Evolutionary conservation across 495 filamentous ascomycete species (phyloP), one percentile per base, ranked within the genome.

Genomic region (Penicillium coffeae): DNA sequence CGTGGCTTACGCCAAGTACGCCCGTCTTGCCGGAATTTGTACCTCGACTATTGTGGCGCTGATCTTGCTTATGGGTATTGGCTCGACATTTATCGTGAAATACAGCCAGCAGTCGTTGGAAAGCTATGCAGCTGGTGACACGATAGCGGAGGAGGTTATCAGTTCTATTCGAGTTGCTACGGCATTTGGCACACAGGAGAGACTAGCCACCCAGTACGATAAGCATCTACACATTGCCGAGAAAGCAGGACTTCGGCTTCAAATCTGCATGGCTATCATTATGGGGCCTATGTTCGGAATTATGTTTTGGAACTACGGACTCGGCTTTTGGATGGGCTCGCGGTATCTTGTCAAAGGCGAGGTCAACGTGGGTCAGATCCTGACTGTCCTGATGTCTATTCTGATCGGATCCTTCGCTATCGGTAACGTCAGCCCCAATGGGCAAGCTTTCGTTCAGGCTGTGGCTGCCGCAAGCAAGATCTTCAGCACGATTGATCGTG

Each of bases 281-380:
- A 71, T 79, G 15, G 82, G 83, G 1, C 51, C 80, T 16, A 58
- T 86, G 20, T 86, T 83, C 51, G 85, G 85, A 44, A 77, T 84
- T 50, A 78, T 77, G 7, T 84, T 78, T 51, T 71, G 76, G 2
- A 81, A 77, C 9, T 83, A 83, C 56, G 82, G 73, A 15, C 60
- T 87, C 8, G 82, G 82, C 0, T 86, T 83, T 49, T 87, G 80
- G 80, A 75, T 84, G 48, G 83, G 82, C 8, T 77, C 74, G 40
- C 62, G 56, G 32, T 67, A 68, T 16, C 74, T 84, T 42, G 76
- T 75, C 14, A 56, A 72, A 48, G 69, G 69, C 1, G 40, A 45
- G 13, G 59, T 65, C 25, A 73, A 73, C 4, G 74, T 82, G 16
- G 82, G 83, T 25, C 65, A 77, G 15, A 76, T 74, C 16, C 84